Base-by-base conservation (phyloP, 352 stramenopile genomes). In the Pythium grandisporangium region DNA sequence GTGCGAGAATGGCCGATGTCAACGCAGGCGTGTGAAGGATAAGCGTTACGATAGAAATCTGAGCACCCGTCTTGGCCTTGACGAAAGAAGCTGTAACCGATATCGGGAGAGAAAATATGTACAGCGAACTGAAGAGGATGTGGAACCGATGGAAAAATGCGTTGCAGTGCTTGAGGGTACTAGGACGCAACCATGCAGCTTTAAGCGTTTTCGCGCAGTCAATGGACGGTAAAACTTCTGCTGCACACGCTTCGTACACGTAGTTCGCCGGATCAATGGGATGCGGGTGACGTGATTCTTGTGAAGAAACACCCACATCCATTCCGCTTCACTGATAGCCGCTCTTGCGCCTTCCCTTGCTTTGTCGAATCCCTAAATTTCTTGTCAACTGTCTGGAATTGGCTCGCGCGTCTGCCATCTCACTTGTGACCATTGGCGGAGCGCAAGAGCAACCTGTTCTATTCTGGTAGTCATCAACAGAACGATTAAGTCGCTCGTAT, bases 391-490 rank as follows among this genome's bases (percentile, higher is more conserved):
- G 27, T 32, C 8, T 8, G 8, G 27, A 32, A 13, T 32, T 32
- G 27, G 13, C 20, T 29, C 55, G 52, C 24, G 42, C 52, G 41
- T 49, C 48, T 16, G 45, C 6, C 27, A 55, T 22, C 12, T 46
- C 45, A 23, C 52, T 49, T 11, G 55, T 23, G 11, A 61, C 27
- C 24, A 52, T 21, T 12, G 52, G 30, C 5, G 55, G 20, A 36
- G 52, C 41, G 1, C 37, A 34, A n/a, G n/a, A n/a, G n/a, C n/a
- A n/a, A n/a, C n/a, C n/a, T n/a, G n/a, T n/a, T n/a, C n/a, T n/a
- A n/a, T n/a, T n/a, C n/a, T n/a, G n/a, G n/a, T n/a, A n/a, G n/a
- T n/a, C n/a, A n/a, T n/a, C n/a, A n/a, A n/a, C n/a, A n/a, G n/a
- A n/a, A n/a, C n/a, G n/a, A n/a, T n/a, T n/a, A n/a, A n/a, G n/a